phyloP scores from a whole-genome alignment of 805 yeast species.

The Wickerhamiella spandovensis region DNA sequence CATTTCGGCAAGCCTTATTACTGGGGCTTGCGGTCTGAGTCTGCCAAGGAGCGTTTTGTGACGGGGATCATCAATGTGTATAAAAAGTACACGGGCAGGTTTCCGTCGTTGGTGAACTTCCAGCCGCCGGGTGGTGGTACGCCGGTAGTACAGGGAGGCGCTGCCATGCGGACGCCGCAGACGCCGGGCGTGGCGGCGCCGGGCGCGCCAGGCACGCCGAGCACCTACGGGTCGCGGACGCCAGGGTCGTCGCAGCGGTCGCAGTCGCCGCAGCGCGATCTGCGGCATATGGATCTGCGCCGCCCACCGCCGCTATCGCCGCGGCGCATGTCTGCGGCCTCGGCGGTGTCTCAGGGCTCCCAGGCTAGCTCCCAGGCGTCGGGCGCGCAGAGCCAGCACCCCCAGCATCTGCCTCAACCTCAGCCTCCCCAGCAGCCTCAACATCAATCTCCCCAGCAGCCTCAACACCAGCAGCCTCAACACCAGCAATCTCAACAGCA shows the following conservation, averaged over 20 bases:
- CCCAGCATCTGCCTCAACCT: background rate
- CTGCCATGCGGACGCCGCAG: no score
- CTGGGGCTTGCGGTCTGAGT: constrained; percentile 56
- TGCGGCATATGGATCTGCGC: background rate
- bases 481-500: no score
- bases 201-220: background rate
- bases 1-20: constrained; percentile 65
- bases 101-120: background rate
- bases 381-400: background rate
- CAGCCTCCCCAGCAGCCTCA: background rate
- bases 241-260: background rate
- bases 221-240: no score
- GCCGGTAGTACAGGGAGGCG: background rate
- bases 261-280: background rate
- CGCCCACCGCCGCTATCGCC: background rate
- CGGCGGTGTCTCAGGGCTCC: background rate
- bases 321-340: background rate
- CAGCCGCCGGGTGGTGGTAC: background rate
- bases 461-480: background rate
- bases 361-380: background rate
- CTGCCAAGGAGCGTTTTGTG: constrained; percentile 47
- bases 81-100: constrained; percentile 28
- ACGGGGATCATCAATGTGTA: constrained; percentile 39
- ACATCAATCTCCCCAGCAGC: no score
- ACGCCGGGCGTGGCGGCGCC: background rate